phyloP scores from a whole-genome alignment of 495 filamentous ascomycete species.

The Xylaria intraflava region DNA sequence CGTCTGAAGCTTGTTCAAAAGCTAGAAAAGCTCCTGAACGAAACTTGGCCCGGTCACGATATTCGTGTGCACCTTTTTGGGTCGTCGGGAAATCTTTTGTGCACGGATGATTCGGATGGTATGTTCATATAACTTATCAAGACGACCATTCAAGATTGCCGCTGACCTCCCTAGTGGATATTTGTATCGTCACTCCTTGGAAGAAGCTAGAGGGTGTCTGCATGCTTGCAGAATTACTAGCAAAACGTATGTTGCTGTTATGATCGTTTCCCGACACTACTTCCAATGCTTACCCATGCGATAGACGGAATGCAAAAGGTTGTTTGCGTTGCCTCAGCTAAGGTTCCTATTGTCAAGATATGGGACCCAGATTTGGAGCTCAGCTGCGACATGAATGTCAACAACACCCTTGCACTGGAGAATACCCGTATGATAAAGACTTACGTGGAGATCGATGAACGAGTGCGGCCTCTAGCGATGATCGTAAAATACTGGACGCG shows the following conservation, averaged over 20 bases:
- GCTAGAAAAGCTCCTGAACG: slow-evolving; percentile 76
- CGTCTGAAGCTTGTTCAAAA: slow-evolving; percentile 72
- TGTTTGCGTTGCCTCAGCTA: slow-evolving; percentile 85
- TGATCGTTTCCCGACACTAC: not conserved
- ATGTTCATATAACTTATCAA: not conserved
- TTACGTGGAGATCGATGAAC: slow-evolving; percentile 87
- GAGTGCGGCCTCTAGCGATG: slow-evolving; percentile 89
- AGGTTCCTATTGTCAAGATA: slow-evolving; percentile 97
- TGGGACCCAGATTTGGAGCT: slow-evolving; percentile 91
- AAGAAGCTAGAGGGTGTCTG: slow-evolving; percentile 80
- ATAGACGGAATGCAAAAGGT: slow-evolving; percentile 94
- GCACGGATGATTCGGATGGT: slow-evolving; percentile 97
- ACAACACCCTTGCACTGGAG: slow-evolving; percentile 88
- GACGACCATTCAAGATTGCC: slow-evolving; percentile 25
- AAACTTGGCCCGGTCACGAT: slow-evolving; percentile 83
- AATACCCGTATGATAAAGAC: slow-evolving; percentile 98
- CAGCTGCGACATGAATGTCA: slow-evolving; percentile 98
- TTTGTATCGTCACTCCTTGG: slow-evolving; percentile 89
- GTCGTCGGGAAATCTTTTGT: slow-evolving; percentile 91
- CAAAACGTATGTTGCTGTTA: slow-evolving; percentile 58
- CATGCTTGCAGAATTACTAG: slow-evolving; percentile 75
- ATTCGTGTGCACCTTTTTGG: slow-evolving; percentile 93
- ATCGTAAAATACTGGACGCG: slow-evolving; percentile 96
- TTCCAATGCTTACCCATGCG: slow-evolving; percentile 11
- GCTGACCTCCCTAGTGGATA: slow-evolving; percentile 65